These are phyloP conservation scores for Cryptococcus wingfieldii DNA, from an alignment of 1,284 basidiomycete genomes.

Conservation along the genomic window DNA sequence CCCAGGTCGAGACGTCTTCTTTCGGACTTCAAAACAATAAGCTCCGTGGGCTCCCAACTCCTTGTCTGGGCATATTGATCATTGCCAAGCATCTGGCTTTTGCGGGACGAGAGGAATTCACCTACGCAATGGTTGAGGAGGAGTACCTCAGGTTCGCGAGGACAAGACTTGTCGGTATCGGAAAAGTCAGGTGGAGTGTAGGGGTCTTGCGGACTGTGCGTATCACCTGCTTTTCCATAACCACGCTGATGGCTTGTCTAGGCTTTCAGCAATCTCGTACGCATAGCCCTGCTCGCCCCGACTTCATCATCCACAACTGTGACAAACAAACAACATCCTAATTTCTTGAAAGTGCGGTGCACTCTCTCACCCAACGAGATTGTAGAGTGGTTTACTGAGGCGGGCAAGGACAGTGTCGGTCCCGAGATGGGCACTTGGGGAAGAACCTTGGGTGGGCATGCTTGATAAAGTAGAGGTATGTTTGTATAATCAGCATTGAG, in stretches of 20 bases:
- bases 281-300: conserved; percentile 38
- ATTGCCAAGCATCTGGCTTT: conserved; percentile 66
- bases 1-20: conserved; percentile 39
- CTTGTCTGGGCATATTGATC: conserved; percentile 43
- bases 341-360: conserved; percentile 43
- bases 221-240: conserved; percentile 1
- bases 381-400: conserved; percentile 45
- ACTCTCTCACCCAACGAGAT: conserved; percentile 43
- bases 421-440: conserved; percentile 47
- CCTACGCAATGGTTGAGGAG: conserved; percentile 46
- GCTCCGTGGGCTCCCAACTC: conserved; percentile 41
- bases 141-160: conserved; percentile 48
- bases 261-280: conserved; percentile 41
- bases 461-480: conserved; percentile 8
- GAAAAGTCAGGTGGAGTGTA: conserved; percentile 42
- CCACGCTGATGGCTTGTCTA: not conserved
- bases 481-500: no score
- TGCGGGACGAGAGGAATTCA: conserved; percentile 60
- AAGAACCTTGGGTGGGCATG: conserved; percentile 44
- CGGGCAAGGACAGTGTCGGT: conserved; percentile 38
- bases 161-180: conserved; percentile 46
- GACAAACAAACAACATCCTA: conserved; percentile 17
- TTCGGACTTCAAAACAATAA: conserved; percentile 34
- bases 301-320: conserved; percentile 17
- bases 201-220: conserved; percentile 37